Conservation (phyloP, 345 rosid species). For the Gossypium arboreum region DNA sequence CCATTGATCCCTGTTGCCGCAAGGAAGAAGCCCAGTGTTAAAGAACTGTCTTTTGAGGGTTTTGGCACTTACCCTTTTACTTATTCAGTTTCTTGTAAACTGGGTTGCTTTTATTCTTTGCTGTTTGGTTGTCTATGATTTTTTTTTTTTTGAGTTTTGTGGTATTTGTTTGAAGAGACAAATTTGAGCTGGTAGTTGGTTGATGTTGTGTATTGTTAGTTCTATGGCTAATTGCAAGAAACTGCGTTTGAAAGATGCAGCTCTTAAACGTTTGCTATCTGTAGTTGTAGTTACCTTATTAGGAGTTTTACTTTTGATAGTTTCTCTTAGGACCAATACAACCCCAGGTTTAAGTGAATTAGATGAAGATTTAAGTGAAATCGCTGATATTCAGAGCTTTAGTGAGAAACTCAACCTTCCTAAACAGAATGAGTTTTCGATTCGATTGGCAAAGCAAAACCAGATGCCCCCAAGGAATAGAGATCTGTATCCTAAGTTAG, state of each 20-base stretch:
- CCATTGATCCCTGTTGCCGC: not conserved
- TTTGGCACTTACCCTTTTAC: constrained; percentile 20
- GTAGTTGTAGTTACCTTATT: constrained; percentile 47
- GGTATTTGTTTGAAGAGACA: not conserved
- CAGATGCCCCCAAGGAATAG: constrained; percentile 60
- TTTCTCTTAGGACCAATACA: constrained; percentile 43
- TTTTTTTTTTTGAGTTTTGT: not conserved
- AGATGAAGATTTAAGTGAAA: constrained; percentile 25
- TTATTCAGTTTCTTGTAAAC: constrained; percentile 17
- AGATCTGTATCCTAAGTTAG: constrained; percentile 63
- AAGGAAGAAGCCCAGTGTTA: not conserved
- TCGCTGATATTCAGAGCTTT: constrained; percentile 17
- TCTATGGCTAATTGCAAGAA: constrained; percentile 71
- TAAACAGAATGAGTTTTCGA: constrained; percentile 48
- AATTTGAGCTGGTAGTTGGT: not conserved
- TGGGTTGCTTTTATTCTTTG: constrained; percentile 23
- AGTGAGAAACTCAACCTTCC: constrained; percentile 44
- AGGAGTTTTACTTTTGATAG: constrained; percentile 47
- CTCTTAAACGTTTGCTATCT: constrained; percentile 48
- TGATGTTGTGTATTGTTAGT: constrained; percentile 18
- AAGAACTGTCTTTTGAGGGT: constrained; percentile 27
- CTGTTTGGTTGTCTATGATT: constrained; percentile 10
- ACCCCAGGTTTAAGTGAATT: constrained; percentile 30
- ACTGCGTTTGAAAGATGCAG: constrained; percentile 45
- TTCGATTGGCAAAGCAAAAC: constrained; percentile 56